Evolutionary conservation across 495 filamentous ascomycete species (phyloP).

Genomic region (Neurospora africana): DNA sequence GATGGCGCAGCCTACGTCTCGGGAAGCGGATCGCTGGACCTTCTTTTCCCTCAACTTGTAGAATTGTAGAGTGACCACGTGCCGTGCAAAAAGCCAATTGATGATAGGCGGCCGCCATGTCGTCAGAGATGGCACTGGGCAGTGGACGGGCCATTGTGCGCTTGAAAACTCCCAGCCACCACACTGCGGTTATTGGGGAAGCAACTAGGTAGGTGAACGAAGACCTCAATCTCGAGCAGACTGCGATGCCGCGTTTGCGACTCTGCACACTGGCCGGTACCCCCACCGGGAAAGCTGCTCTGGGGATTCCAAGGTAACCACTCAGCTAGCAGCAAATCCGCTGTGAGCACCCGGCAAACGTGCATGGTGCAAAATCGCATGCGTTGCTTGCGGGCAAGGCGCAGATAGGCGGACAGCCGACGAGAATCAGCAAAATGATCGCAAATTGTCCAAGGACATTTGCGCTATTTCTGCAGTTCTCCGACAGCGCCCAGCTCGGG

Average conservation of each 20-base stretch:
- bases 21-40: conserved; percentile 15
- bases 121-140: not conserved
- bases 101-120: not conserved
- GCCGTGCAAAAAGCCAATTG: not conserved
- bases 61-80: not conserved
- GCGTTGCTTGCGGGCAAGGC: conserved; percentile 3
- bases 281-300: not conserved
- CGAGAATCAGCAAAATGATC: conserved; percentile 1
- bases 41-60: conserved; percentile 1
- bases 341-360: conserved; percentile 3
- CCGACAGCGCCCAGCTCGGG: conserved; percentile 2
- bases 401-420: conserved; percentile 1
- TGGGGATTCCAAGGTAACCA: conserved; percentile 8
- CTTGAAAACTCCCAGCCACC: conserved; percentile 8
- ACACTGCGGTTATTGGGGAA: conserved; percentile 15
- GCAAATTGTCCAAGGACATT: conserved; percentile 1
- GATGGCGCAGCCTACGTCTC: conserved; percentile 4
- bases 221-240: not conserved
- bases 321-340: conserved; percentile 15
- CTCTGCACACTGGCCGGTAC: not conserved
- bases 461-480: conserved; percentile 16
- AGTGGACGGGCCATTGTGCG: not conserved
- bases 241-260: conserved; percentile 2
- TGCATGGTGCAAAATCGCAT: conserved; percentile 6
- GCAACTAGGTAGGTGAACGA: no score